Base-by-base conservation (phyloP, 139 green algal species). In the Chlamydomonas eustigma region DNA sequence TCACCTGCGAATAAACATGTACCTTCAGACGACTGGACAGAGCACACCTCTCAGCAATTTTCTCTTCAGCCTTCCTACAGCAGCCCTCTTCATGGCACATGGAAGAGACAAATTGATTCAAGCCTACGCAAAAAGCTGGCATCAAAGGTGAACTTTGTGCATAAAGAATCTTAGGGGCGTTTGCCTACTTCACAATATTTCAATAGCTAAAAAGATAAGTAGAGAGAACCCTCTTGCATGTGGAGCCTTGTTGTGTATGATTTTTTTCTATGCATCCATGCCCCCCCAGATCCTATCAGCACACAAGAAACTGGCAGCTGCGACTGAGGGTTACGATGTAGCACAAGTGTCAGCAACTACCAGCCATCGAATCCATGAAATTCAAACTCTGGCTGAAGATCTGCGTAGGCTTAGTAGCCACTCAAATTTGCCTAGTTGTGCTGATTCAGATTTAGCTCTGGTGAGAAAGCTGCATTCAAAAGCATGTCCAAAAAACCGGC, bases 31-130 rank as follows among this genome's bases (percentile, higher is more conserved):
- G 65, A 72, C 31, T 72, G 65, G 65, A 72, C 65, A 6, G 32
- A n/a, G 33, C 4, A 39, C 4, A 39, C 3, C 5, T 3, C 33
- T 6, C 22, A 39, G 65, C 65, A 72, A 34, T 72, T 72, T 31
- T 50, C 33, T 6, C 3, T 72, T n/a, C 65, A 72, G 65, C 65
- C 65, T 4, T 72, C 65, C 31, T 72, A 72, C 65, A 37, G 24
- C 65, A 72, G 65, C 31, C 65, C 65, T 4, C 31, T 72, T 33
- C 32, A 72, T 39, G 28, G 33, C 3, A 22, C 31, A 4, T 44
- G 32, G 4, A 44, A 8, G 65, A 8, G 5, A 12, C 33, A 39
- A 44, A 34, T 39, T 31, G 65, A 44, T 38, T 31, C 22, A n/a
- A 34, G 44, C 31, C 28, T 44, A 34, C 24, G 65, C 8, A n/a